Conservation (phyloP, 345 rosid genomes). For the Microcos paniculata region DNA sequence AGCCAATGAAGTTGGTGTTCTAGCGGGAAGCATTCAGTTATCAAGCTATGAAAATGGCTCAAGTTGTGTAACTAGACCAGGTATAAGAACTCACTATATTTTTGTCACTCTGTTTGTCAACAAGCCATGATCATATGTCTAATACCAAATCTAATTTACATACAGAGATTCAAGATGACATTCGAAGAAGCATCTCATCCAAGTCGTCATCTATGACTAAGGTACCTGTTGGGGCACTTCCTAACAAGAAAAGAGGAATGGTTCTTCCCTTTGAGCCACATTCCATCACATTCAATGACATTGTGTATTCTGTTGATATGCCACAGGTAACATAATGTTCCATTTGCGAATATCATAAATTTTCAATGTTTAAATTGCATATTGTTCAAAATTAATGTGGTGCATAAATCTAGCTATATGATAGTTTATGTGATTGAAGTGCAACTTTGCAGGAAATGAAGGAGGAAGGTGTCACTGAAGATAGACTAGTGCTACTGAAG, state of each 20-base stretch:
- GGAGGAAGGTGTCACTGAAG: slow-evolving; percentile 52
- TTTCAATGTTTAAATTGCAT: too few relatives aligned
- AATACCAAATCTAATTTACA: background rate
- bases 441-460: slow-evolving; percentile 49
- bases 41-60: slow-evolving; percentile 17
- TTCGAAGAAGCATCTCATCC: slow-evolving; percentile 21
- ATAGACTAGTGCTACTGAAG: slow-evolving; percentile 62
- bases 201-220: slow-evolving; percentile 15
- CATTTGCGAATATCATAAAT: too few relatives aligned
- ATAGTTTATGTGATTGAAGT: background rate
- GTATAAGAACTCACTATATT: slow-evolving; percentile 6
- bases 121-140: background rate
- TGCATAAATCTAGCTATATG: background rate
- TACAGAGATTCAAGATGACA: slow-evolving; percentile 20
- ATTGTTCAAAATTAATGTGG: background rate
- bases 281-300: slow-evolving; percentile 55
- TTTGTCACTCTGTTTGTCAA: background rate
- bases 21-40: slow-evolving; percentile 30
- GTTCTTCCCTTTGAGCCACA: slow-evolving; percentile 76
- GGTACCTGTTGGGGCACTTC: slow-evolving; percentile 14
- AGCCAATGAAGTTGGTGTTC: slow-evolving; percentile 34
- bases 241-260: slow-evolving; percentile 54
- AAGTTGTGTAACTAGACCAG: slow-evolving; percentile 21
- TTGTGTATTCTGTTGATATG: slow-evolving; percentile 71
- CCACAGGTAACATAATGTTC: slow-evolving; percentile 50